A percentile compares a stretch with the other conserved stretches of the same genome.
phyloP scores from a whole-genome alignment of 2,329 filamentous ascomycete species.

The Pseudopithomyces chartarum region DNA sequence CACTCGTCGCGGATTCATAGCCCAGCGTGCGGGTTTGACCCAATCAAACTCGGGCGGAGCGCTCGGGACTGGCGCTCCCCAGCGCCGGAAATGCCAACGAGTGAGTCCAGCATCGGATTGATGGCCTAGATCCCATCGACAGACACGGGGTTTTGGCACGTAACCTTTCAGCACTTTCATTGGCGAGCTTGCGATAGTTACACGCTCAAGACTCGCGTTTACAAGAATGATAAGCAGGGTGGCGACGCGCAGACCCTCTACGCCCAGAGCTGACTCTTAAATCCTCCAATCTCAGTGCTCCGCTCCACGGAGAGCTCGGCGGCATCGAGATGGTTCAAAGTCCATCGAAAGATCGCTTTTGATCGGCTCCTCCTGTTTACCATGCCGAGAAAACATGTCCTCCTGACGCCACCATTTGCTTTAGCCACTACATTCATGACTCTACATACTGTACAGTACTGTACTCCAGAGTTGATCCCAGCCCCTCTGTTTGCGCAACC shows the following conservation, averaged over 20 bases:
- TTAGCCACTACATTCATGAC: neutral
- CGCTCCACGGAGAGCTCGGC: neutral
- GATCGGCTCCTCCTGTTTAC: neutral
- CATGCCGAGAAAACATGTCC: too few species aligned
- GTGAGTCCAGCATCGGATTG: neutral
- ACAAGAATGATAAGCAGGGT: neutral
- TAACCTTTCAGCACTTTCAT: neutral
- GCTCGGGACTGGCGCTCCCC: neutral
- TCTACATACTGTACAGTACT: too few species aligned
- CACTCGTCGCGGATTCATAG: neutral
- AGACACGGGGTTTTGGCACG: neutral
- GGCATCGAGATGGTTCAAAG: neutral
- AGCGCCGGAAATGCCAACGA: neutral
- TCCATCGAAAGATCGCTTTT: neutral
- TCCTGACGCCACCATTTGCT: too few species aligned
- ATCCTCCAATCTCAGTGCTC: neutral
- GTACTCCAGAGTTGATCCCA: too few species aligned
- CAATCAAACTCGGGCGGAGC: neutral
- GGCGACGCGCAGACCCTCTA: neutral
- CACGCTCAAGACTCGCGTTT: neutral
- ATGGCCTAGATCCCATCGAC: neutral
- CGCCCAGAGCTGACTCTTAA: neutral
- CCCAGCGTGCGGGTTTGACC: neutral
- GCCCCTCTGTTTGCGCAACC: constrained; percentile 6
- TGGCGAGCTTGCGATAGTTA: neutral